These are phyloP conservation scores for Penicillium italicum DNA, from an alignment of 2,329 filamentous ascomycete genomes.

Conservation along the genomic window DNA sequence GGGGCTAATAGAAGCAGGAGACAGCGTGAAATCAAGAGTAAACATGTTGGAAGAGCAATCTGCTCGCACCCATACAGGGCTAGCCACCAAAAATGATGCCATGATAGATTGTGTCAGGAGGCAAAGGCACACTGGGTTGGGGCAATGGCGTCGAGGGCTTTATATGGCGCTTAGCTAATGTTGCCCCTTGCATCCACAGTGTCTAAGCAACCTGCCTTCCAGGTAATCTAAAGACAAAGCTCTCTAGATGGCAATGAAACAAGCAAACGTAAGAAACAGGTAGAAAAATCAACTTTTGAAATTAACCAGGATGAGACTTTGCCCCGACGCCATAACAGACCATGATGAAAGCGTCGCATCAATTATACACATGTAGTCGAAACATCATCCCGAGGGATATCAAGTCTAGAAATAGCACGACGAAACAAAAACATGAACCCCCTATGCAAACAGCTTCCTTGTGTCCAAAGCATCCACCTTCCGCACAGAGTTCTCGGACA, in stretches of 20 bases:
- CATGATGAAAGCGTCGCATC: slow-evolving; percentile 33
- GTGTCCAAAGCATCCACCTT: slow-evolving; percentile 71
- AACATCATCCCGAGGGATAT: slow-evolving; percentile 31
- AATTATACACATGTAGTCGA: slow-evolving; percentile 35
- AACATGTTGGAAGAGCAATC: not conserved
- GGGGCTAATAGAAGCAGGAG: slow-evolving; percentile 24
- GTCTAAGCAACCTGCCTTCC: not conserved
- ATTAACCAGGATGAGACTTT: slow-evolving; percentile 23
- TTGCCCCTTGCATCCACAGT: slow-evolving; percentile 2
- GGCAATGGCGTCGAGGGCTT: slow-evolving; percentile 1
- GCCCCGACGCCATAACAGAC: slow-evolving; percentile 35
- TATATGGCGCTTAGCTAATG: slow-evolving; percentile 16
- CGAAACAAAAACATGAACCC: slow-evolving; percentile 18
- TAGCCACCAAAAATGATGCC: slow-evolving; percentile 16
- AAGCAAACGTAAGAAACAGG: slow-evolving; percentile 1
- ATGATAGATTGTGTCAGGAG: slow-evolving; percentile 20
- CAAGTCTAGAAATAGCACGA: slow-evolving; percentile 27
- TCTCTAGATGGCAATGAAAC: not conserved
- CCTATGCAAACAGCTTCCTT: slow-evolving; percentile 64
- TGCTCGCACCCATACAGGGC: slow-evolving; percentile 20
- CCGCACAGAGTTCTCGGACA: slow-evolving; percentile 61
- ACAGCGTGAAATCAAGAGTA: not conserved
- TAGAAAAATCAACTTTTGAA: slow-evolving; percentile 20
- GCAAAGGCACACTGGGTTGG: not conserved
- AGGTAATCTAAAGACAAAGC: not conserved